Base-by-base conservation (phyloP, 495 filamentous ascomycete genomes). In the Opeltia flavorubescens region DNA sequence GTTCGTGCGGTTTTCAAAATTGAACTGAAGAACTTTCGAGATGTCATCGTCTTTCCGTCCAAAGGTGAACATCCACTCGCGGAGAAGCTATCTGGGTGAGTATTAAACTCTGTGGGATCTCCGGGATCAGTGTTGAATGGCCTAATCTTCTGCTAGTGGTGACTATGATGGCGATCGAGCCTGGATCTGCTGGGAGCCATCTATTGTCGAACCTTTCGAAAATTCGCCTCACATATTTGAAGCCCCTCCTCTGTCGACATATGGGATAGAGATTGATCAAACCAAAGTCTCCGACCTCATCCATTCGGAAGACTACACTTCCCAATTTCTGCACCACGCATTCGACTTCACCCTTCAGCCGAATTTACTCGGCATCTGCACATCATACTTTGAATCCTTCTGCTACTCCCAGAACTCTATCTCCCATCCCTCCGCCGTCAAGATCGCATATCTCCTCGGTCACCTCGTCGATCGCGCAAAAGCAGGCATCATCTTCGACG, bases 101-200 rank as follows among this genome's bases (percentile, higher is more conserved):
- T 43, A 5, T 38, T 24, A n/a, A n/a, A n/a, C n/a, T n/a, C n/a
- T n/a, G n/a, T n/a, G n/a, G n/a, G n/a, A n/a, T 33, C 1, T 5
- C 30, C 8, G 17, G 15, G 20, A 5, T 4, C 30, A 33, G 27
- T 3, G 23, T 45, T 12, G n/a, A 18, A 3, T 31, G 29, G 3
- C 6, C 38, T 41, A n/a, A 41, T 4, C 5, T 11, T 4, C 1
- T 13, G 2, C n/a, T 24, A 52, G 89, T 12, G 91, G 91, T 7
- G 91, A 98, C 62, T 95, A 95, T 59, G 89, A 95, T 49, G 91
- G 91, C 0, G 91, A 98, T 53, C 81, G 71, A 33, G 84, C 79
- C 0, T 91, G 87, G 88, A 67, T 94, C 13, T 95, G 88, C 60
- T 95, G 87, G 89, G 88, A 95, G 48, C 68, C 70, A 2, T 65